Percentiles rank a stretch among this genome's conserved stretches.
Evolutionary conservation across 2,329 filamentous ascomycete species (phyloP).

Genomic region (Colletotrichum sp.): DNA sequence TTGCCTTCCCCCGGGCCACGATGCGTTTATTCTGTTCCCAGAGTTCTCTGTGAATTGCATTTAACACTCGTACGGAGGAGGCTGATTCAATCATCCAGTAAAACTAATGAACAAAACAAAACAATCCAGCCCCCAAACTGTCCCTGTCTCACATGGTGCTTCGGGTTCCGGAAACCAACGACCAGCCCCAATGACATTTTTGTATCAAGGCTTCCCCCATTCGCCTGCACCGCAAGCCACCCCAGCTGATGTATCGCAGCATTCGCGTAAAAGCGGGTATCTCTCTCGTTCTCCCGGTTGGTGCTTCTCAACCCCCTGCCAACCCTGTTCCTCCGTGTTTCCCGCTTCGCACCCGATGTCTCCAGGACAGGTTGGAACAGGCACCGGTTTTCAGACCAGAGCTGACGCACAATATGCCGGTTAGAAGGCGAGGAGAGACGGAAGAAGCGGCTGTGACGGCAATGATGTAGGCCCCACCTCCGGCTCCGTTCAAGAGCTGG

Average conservation of each 20-base stretch:
- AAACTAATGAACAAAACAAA: neutral
- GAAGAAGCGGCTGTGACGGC: neutral
- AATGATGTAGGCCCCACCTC: neutral
- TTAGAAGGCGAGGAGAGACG: neutral
- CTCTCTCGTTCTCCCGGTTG: neutral
- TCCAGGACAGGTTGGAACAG: neutral
- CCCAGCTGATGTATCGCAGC: neutral
- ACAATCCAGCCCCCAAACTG: constrained; percentile 9
- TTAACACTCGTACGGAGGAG: neutral
- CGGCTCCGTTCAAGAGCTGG: neutral
- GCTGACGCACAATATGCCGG: neutral
- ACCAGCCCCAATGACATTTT: neutral
- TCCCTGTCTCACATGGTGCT: constrained; percentile 10
- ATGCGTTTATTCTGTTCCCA: neutral
- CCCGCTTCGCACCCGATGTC: neutral
- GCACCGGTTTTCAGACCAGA: neutral
- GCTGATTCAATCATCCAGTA: neutral
- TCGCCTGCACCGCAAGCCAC: neutral
- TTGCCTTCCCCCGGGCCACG: neutral
- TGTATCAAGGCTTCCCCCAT: neutral
- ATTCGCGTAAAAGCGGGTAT: neutral
- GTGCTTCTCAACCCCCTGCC: neutral
- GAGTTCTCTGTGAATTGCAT: neutral
- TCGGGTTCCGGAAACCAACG: neutral
- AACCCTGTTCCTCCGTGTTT: neutral